Percentiles rank a stretch among this genome's conserved stretches.
Evolutionary conservation across 768 basidiomycete species (phyloP).

Genomic region (Phallus indusiatus): DNA sequence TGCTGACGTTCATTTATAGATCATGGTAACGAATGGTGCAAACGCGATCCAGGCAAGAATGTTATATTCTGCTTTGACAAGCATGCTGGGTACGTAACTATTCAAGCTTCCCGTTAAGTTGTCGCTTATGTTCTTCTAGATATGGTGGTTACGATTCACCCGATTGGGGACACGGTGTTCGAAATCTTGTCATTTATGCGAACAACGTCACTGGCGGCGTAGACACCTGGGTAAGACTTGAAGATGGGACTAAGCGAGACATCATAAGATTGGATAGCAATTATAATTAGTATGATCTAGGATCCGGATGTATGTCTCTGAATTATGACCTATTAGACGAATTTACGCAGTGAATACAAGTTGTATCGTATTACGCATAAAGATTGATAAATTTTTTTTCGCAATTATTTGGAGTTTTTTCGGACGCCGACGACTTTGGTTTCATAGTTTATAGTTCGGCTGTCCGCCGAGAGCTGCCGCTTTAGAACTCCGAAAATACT

Average conservation of each 20-base stretch:
- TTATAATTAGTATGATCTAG: slow-evolving; percentile 1
- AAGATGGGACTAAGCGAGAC: slow-evolving; percentile 49
- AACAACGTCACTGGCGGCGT: slow-evolving; percentile 35
- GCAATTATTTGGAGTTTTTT: no score
- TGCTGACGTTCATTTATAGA: slow-evolving; percentile 31
- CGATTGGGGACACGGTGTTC: slow-evolving; percentile 57
- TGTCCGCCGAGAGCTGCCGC: background rate
- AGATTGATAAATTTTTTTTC: no score
- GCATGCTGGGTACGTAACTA: slow-evolving; percentile 50
- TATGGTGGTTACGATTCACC: slow-evolving; percentile 52
- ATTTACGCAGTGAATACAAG: no score
- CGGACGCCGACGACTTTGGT: no score
- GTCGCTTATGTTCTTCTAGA: slow-evolving; percentile 24
- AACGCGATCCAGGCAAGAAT: slow-evolving; percentile 48
- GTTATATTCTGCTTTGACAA: slow-evolving; percentile 72
- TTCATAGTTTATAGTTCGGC: background rate
- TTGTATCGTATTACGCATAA: no score
- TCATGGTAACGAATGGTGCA: slow-evolving; percentile 77
- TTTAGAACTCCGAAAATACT: background rate
- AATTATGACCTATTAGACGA: no score
- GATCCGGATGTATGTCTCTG: no score
- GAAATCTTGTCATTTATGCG: slow-evolving; percentile 52
- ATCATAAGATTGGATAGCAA: slow-evolving; percentile 32
- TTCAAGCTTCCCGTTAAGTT: background rate
- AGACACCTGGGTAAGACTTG: slow-evolving; percentile 57